These are phyloP conservation scores for Sporothrix dimorphospora DNA, from an alignment of 2,329 filamentous ascomycete species.

Conservation along the genomic window DNA sequence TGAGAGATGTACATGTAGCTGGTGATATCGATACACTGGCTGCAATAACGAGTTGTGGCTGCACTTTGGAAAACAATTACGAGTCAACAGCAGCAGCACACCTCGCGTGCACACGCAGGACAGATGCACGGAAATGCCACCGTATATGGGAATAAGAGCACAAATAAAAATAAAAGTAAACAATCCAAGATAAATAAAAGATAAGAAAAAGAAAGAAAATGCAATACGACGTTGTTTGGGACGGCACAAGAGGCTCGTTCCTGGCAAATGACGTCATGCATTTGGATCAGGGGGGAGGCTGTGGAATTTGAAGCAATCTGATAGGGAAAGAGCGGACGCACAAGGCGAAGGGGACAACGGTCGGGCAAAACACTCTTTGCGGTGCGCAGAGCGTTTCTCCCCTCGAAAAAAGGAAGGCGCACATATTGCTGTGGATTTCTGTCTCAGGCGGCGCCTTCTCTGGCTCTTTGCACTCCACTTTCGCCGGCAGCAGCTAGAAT, in stretches of 20 bases:
- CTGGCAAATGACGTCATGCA: slow-evolving; percentile 19
- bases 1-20: background rate
- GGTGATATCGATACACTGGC: background rate
- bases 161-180: slow-evolving; percentile 3
- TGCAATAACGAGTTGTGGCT: background rate
- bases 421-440: background rate
- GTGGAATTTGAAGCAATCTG: background rate
- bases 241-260: slow-evolving; percentile 10
- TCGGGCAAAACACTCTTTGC: slow-evolving; percentile 4
- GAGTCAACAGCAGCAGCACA: background rate
- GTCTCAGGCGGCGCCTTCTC: slow-evolving; percentile 14
- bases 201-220: background rate
- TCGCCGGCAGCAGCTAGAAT: background rate
- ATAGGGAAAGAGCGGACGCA: slow-evolving; percentile 3
- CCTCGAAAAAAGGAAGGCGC: slow-evolving; percentile 4
- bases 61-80: background rate
- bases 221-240: slow-evolving; percentile 18
- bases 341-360: background rate
- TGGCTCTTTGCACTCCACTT: background rate
- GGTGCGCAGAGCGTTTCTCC: background rate
- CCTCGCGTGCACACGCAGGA: background rate
- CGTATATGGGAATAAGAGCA: background rate
- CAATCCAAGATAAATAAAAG: background rate
- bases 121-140: background rate
- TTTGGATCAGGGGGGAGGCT: background rate